phyloP scores from a whole-genome alignment of 305 asterid genomes.

The Fraxinus baroniana region DNA sequence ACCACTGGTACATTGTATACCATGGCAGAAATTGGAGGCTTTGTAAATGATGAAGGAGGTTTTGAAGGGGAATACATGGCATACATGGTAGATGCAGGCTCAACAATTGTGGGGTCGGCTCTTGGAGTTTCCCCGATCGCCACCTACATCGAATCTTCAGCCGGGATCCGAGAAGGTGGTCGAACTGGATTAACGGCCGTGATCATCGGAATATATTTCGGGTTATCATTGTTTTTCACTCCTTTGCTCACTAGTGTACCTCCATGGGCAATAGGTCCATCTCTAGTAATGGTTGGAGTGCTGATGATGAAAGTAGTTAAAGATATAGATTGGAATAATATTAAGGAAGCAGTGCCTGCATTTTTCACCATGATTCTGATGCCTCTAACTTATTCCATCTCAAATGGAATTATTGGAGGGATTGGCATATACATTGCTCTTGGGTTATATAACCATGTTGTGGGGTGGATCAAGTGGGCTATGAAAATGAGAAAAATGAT shows the following conservation, averaged over 20 bases:
- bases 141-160: slow-evolving; percentile 62
- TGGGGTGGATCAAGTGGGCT: slow-evolving; percentile 39
- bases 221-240: slow-evolving; percentile 49
- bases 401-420: slow-evolving; percentile 76
- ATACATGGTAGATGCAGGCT: slow-evolving; percentile 75
- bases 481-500: slow-evolving; percentile 46
- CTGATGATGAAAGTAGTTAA: slow-evolving; percentile 72
- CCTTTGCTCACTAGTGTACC: slow-evolving; percentile 68
- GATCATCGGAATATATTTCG: slow-evolving; percentile 56
- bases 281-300: slow-evolving; percentile 77
- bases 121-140: slow-evolving; percentile 73
- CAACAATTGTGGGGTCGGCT: slow-evolving; percentile 61
- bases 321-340: slow-evolving; percentile 62
- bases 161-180: slow-evolving; percentile 76
- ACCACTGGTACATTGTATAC: slow-evolving; percentile 71
- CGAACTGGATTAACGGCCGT: slow-evolving; percentile 67
- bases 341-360: slow-evolving; percentile 67
- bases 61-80: slow-evolving; percentile 79
- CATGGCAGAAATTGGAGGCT: slow-evolving; percentile 65
- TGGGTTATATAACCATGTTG: slow-evolving; percentile 39
- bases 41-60: slow-evolving; percentile 42
- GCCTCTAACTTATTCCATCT: slow-evolving; percentile 76
- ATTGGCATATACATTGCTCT: slow-evolving; percentile 54
- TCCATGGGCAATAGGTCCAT: slow-evolving; percentile 83
- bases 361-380: slow-evolving; percentile 63